A percentile compares a stretch with the other conserved stretches of the same genome.
Evolutionary conservation across 805 yeast genomes (phyloP).

Genomic region (Schizosaccharomyces octosporus): DNA sequence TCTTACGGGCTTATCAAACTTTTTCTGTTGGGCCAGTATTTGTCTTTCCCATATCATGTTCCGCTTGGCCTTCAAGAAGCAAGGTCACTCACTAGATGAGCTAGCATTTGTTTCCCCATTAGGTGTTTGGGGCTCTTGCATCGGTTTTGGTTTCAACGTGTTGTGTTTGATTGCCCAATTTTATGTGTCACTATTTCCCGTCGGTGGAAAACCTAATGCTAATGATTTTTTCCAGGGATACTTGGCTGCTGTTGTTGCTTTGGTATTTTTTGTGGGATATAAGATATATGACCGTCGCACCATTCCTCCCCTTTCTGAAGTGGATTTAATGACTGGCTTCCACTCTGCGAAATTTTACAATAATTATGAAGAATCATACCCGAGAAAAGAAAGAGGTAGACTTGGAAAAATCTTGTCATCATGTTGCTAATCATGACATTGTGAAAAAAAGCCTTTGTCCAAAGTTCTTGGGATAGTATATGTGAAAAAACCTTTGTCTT

Average conservation of each 20-base stretch:
- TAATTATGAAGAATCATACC: too few species aligned
- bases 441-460: too few species aligned
- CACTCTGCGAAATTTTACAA: neutral
- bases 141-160: slow-evolving; percentile 33
- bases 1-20: slow-evolving; percentile 49
- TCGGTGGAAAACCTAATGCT: slow-evolving; percentile 20
- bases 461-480: too few species aligned
- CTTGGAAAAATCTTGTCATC: too few species aligned
- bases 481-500: too few species aligned
- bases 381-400: too few species aligned
- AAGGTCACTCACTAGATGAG: slow-evolving; percentile 41
- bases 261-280: slow-evolving; percentile 23
- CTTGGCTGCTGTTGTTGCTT: slow-evolving; percentile 14
- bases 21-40: slow-evolving; percentile 59
- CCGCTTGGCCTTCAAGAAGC: slow-evolving; percentile 33
- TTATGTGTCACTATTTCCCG: slow-evolving; percentile 61
- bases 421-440: too few species aligned
- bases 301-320: neutral
- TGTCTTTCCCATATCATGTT: slow-evolving; percentile 45
- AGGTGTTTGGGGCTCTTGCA: slow-evolving; percentile 43
- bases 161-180: slow-evolving; percentile 51
- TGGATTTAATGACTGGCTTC: neutral
- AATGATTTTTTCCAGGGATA: slow-evolving; percentile 14
- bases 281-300: slow-evolving; percentile 15
- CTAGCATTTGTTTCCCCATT: slow-evolving; percentile 38